phyloP scores from a whole-genome alignment of 495 filamentous ascomycete genomes.

The Aspergillus leporis region DNA sequence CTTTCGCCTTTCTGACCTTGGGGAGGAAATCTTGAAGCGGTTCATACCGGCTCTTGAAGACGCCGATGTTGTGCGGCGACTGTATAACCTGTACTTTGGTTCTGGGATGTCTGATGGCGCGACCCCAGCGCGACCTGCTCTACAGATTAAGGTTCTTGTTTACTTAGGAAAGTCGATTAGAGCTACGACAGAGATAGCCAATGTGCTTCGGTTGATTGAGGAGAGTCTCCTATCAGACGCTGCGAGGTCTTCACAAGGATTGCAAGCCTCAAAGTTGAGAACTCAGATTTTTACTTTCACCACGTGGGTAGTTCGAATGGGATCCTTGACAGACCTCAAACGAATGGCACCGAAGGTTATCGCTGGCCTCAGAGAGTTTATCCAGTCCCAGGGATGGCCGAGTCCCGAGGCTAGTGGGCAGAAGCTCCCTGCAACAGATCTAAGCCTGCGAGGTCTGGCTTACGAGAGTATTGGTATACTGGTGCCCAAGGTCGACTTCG shows the following conservation, averaged over 20 bases:
- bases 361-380: constrained; percentile 67
- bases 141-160: constrained; percentile 73
- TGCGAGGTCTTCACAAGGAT: constrained; percentile 54
- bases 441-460: constrained; percentile 68
- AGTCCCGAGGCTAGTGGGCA: constrained; percentile 50
- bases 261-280: constrained; percentile 73
- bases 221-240: constrained; percentile 55
- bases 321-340: constrained; percentile 56
- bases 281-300: constrained; percentile 86
- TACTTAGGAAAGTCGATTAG: constrained; percentile 74
- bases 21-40: constrained; percentile 83
- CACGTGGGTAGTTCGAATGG: constrained; percentile 82
- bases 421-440: constrained; percentile 54
- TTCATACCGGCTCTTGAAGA: constrained; percentile 69
- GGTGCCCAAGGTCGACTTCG: constrained; percentile 51
- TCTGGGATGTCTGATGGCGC: constrained; percentile 38
- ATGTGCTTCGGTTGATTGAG: constrained; percentile 69
- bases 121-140: constrained; percentile 60
- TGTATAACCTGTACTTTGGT: constrained; percentile 73
- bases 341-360: constrained; percentile 71
- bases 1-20: constrained; percentile 74
- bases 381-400: constrained; percentile 84
- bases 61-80: constrained; percentile 53
- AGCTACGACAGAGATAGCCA: constrained; percentile 61
- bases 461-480: constrained; percentile 87